phyloP scores from a whole-genome alignment of 139 green algal genomes.

The Asterochloris sp. region DNA sequence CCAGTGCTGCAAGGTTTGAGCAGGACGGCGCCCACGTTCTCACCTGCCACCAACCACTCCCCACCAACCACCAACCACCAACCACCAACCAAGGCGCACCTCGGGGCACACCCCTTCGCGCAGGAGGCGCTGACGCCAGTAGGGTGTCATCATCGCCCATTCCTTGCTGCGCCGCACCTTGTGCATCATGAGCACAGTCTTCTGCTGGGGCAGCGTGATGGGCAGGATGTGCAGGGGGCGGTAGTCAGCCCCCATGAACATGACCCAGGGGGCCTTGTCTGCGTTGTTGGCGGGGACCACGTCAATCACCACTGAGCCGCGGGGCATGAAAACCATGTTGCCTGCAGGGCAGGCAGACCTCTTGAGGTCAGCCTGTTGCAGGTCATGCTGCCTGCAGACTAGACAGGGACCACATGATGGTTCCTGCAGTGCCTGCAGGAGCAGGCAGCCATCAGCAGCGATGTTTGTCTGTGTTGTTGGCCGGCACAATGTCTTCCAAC shows the following conservation, averaged over 20 bases:
- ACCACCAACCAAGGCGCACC: neutral
- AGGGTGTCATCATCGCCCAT: slow-evolving; percentile 12
- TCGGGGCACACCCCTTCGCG: slow-evolving; percentile 8
- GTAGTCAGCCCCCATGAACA: slow-evolving; percentile 26
- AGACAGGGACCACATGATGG: no score
- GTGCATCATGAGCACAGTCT: slow-evolving; percentile 24
- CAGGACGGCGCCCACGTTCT: no score
- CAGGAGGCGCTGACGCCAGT: slow-evolving; percentile 7
- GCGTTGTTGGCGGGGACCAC: slow-evolving; percentile 28
- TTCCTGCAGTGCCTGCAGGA: no score
- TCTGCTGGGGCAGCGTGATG: slow-evolving; percentile 18
- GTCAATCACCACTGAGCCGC: slow-evolving; percentile 25
- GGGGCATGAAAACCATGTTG: slow-evolving; percentile 32
- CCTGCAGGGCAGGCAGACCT: slow-evolving; percentile 2
- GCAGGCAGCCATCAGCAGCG: no score
- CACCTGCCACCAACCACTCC: no score
- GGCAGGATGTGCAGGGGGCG: slow-evolving; percentile 16
- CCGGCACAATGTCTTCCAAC: no score
- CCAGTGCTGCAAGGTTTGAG: no score
- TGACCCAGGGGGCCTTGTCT: slow-evolving; percentile 30
- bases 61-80: no score
- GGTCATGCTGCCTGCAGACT: no score
- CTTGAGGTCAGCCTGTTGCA: no score
- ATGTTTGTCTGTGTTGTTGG: no score
- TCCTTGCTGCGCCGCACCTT: slow-evolving; percentile 17